Evolutionary conservation across 2,329 filamentous ascomycete species (phyloP).

Genomic region (Colletotrichum limetticola): DNA sequence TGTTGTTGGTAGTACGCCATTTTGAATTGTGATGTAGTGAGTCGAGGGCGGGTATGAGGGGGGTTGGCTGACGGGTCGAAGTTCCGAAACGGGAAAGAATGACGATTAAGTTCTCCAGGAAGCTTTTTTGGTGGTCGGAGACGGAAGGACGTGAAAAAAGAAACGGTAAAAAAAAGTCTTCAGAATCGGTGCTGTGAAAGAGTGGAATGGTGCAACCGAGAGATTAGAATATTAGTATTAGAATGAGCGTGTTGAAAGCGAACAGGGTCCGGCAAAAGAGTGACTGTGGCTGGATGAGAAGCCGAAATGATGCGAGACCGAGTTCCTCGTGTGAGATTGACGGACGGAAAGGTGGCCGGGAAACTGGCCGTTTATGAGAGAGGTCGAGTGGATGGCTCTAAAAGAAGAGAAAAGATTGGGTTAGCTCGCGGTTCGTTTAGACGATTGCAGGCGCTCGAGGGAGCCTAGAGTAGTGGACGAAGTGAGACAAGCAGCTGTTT

Average conservation of each 20-base stretch:
- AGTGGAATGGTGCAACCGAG: conserved; percentile 34
- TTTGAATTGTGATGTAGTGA: conserved; percentile 45
- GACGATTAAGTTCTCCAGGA: conserved; percentile 42
- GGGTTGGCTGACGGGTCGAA: conserved; percentile 36
- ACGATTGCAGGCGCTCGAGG: conserved; percentile 36
- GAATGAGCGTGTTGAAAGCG: conserved; percentile 36
- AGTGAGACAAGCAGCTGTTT: conserved; percentile 27
- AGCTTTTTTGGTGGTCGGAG: conserved; percentile 34
- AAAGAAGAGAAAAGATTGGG: conserved; percentile 45
- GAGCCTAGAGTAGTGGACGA: conserved; percentile 22
- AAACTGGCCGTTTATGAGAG: conserved; percentile 58
- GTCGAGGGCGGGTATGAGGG: conserved; percentile 43
- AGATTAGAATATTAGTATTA: conserved; percentile 40
- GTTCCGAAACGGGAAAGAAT: conserved; percentile 56
- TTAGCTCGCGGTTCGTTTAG: conserved; percentile 42
- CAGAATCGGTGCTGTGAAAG: conserved; percentile 28
- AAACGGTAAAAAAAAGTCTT: conserved; percentile 11
- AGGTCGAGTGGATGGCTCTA: conserved; percentile 58
- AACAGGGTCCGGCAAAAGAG: conserved; percentile 58
- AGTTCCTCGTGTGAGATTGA: conserved; percentile 41
- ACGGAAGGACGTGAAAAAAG: conserved; percentile 20
- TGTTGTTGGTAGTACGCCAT: conserved; percentile 57
- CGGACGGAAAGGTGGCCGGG: conserved; percentile 52
- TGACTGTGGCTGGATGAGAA: conserved; percentile 64
- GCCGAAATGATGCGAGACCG: conserved; percentile 55